Evolutionary conservation across 768 basidiomycete species (phyloP).

Genomic region (Daedaleopsis nitida): DNA sequence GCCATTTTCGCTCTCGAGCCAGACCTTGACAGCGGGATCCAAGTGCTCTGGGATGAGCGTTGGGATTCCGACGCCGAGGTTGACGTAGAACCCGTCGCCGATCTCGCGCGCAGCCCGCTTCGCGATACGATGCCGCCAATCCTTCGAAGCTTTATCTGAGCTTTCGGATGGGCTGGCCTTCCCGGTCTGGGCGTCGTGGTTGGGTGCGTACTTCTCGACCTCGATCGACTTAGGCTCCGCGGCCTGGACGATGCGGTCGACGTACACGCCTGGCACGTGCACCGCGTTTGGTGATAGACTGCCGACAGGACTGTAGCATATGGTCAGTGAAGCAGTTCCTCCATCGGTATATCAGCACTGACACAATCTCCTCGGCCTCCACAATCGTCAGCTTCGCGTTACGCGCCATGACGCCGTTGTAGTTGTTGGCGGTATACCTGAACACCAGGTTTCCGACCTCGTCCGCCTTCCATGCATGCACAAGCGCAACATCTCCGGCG

Average conservation of each 20-base stretch:
- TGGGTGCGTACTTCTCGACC: constrained; percentile 60
- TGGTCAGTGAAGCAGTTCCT: background rate
- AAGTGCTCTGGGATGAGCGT: constrained; percentile 81
- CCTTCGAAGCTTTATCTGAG: constrained; percentile 28
- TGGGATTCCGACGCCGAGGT: constrained; percentile 87
- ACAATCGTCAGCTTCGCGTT: constrained; percentile 88
- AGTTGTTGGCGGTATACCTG: constrained; percentile 86
- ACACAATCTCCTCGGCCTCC: constrained; percentile 47
- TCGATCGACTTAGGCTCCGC: constrained; percentile 80
- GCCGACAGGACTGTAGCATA: constrained; percentile 25
- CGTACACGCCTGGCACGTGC: constrained; percentile 82
- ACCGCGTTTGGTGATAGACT: constrained; percentile 73
- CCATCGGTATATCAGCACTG: constrained; percentile 6
- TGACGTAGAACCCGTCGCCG: constrained; percentile 83
- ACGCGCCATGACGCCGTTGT: constrained; percentile 82
- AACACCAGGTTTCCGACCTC: constrained; percentile 89
- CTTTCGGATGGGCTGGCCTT: constrained; percentile 11
- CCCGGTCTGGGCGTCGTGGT: constrained; percentile 20
- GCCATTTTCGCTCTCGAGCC: constrained; percentile 89
- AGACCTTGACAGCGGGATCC: constrained; percentile 71
- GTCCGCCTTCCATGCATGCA: constrained; percentile 89
- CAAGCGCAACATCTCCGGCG: constrained; percentile 80
- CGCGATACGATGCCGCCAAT: constrained; percentile 63
- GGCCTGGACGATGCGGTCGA: constrained; percentile 82
- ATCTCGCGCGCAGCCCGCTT: constrained; percentile 86